Evolutionary conservation across 257 asterid species (phyloP).

Genomic region (Catharanthus roseus): DNA sequence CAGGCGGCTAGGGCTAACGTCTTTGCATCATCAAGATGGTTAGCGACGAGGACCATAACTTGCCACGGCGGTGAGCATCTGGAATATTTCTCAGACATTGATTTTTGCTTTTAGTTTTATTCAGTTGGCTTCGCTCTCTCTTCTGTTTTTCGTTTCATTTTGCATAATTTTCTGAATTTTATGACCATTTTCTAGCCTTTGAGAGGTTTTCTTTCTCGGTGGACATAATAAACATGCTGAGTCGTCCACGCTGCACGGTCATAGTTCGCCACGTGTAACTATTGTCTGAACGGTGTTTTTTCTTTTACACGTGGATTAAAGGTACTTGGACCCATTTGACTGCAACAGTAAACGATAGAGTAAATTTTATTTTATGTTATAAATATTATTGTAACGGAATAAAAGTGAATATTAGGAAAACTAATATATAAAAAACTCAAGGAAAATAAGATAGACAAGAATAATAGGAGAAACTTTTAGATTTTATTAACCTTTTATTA

Average conservation of each 20-base stretch:
- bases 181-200: not conserved
- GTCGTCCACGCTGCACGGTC: not conserved
- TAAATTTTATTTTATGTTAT: too few species aligned
- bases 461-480: too few species aligned
- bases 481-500: too few species aligned
- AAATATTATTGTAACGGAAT: too few species aligned
- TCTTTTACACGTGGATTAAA: not conserved
- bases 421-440: too few species aligned
- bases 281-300: not conserved
- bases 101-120: not conserved
- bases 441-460: too few species aligned
- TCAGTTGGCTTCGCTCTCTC: not conserved
- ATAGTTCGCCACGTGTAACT: not conserved
- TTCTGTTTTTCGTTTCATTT: too few species aligned
- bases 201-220: not conserved
- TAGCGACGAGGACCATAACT: conserved; percentile 51
- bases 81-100: conserved; percentile 9
- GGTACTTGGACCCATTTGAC: not conserved
- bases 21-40: conserved; percentile 54
- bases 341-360: too few species aligned
- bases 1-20: conserved; percentile 57
- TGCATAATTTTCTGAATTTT: not conserved
- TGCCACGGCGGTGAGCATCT: conserved; percentile 55
- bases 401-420: too few species aligned
- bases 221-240: not conserved